Evolutionary conservation across 169 alveolate species (phyloP), one percentile per base, ranked within the genome.

Genomic region (Eimeria falciformis): DNA sequence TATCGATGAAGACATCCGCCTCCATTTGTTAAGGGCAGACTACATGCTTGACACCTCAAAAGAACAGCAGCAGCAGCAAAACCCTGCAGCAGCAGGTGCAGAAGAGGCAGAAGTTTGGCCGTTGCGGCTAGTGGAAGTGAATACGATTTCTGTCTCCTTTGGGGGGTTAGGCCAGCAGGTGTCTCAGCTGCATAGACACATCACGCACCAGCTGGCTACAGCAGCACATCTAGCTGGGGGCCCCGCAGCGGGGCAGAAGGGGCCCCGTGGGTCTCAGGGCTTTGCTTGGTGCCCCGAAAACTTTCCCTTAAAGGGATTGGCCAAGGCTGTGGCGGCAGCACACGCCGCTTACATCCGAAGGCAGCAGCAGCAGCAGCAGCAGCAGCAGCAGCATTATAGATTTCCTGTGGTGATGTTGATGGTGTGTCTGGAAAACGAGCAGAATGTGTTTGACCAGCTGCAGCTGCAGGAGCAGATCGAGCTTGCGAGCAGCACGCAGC

Each of bases 91-190:
- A 53, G 33, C 40, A 47, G 50, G n/a, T 2, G 71, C 68, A 53
- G 75, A n/a, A 55, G 90, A 75, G 40, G 86, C 43, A 40, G 65
- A 11, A 75, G 62, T 4, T 21, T 29, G 88, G 62, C 25, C 47
- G 66, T 53, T 93, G 45, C 29, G 33, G 46, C 93, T 88, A 40
- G 95, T 88, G 33, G 95, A 93, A 58, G 27, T 87, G 7, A 93
- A 93, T 68, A 93, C 94, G 14, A 93, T 93, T 23, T 84, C 94
- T 11, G 90, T 84, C 5, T 73, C 91, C 17, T 87, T 93, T 33
- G 95, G 47, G 6, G 82, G 90, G 6, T 50, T 93, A 21, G 84
- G 84, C 21, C 11, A 29, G 25, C 78, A 53, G 45, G 71, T 75
- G 5, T 50, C 82, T 17, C 21, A 62, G 62, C 87, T 93, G 25